Evolutionary conservation across 2,329 filamentous ascomycete species (phyloP).

Genomic region (Fusarium hostae): DNA sequence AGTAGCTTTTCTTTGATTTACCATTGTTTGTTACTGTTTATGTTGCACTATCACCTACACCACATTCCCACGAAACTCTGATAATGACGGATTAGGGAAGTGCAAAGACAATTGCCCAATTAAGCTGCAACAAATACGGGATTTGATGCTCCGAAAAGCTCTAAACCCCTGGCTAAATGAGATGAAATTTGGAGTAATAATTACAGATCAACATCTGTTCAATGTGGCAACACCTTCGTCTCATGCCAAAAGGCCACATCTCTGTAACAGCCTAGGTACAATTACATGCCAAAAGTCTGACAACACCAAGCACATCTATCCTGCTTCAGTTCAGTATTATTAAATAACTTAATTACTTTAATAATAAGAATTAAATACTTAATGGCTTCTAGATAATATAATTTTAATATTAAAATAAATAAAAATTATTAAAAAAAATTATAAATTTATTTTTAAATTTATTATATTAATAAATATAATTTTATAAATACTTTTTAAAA

Average conservation of each 20-base stretch:
- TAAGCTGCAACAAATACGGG: slow-evolving; percentile 27
- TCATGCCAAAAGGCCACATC: slow-evolving; percentile 20
- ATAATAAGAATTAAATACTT: too few species aligned
- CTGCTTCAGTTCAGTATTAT: too few species aligned
- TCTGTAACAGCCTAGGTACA: slow-evolving; percentile 11
- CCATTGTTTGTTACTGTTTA: neutral
- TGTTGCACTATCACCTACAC: neutral
- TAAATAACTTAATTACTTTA: too few species aligned
- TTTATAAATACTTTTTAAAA: too few species aligned
- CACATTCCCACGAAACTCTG: neutral
- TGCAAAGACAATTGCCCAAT: slow-evolving; percentile 32
- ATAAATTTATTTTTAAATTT: too few species aligned
- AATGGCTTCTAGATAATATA: too few species aligned
- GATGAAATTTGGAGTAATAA: neutral
- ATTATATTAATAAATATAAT: too few species aligned
- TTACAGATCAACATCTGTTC: neutral
- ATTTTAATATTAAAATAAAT: too few species aligned
- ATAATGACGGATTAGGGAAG: slow-evolving; percentile 9
- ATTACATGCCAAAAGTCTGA: too few species aligned
- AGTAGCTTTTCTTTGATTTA: neutral
- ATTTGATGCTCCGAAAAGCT: slow-evolving; percentile 29
- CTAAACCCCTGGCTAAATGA: slow-evolving; percentile 12
- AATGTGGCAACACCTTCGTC: slow-evolving; percentile 33
- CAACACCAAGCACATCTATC: too few species aligned
- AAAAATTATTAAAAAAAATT: too few species aligned